A percentile compares a stretch with the other conserved stretches of the same genome.
phyloP scores from a whole-genome alignment of 208 protist genomes.

The Leishmania lainsoni region DNA sequence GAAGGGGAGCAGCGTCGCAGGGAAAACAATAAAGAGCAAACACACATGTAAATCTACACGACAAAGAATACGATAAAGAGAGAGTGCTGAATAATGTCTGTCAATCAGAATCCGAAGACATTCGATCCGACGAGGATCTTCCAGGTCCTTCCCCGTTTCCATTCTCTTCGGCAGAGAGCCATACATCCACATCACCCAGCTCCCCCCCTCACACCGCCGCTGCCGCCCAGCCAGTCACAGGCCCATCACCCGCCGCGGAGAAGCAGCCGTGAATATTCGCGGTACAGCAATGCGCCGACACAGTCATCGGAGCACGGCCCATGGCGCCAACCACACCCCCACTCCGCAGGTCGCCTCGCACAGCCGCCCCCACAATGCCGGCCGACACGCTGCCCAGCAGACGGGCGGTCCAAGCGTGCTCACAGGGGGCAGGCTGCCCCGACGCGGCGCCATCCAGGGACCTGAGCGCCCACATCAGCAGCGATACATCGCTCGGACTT shows the following conservation, averaged over 20 bases:
- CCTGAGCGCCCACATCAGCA: neutral
- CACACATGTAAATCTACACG: neutral
- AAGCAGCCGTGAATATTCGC: neutral
- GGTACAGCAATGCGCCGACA: neutral
- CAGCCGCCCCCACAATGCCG: too few species aligned
- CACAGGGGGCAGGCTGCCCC: too few species aligned
- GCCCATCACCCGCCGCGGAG: neutral
- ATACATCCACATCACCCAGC: neutral
- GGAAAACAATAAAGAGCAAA: neutral
- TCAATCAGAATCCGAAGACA: neutral
- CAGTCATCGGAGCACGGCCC: neutral
- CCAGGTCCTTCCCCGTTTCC: too few species aligned
- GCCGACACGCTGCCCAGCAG: too few species aligned
- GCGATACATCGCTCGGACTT: neutral
- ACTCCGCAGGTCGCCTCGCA: too few species aligned
- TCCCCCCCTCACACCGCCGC: neutral
- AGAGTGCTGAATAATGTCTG: too few species aligned
- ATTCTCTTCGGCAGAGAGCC: constrained; percentile 2
- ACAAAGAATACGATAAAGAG: too few species aligned
- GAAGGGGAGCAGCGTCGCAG: neutral
- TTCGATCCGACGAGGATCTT: neutral
- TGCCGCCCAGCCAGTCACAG: neutral
- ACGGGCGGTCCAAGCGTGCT: too few species aligned
- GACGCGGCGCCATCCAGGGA: neutral
- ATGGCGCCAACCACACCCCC: neutral